Percentiles rank a stretch among this genome's conserved stretches.
phyloP scores from a whole-genome alignment of 2,329 filamentous ascomycete species.

The Fusarium bactridioides region DNA sequence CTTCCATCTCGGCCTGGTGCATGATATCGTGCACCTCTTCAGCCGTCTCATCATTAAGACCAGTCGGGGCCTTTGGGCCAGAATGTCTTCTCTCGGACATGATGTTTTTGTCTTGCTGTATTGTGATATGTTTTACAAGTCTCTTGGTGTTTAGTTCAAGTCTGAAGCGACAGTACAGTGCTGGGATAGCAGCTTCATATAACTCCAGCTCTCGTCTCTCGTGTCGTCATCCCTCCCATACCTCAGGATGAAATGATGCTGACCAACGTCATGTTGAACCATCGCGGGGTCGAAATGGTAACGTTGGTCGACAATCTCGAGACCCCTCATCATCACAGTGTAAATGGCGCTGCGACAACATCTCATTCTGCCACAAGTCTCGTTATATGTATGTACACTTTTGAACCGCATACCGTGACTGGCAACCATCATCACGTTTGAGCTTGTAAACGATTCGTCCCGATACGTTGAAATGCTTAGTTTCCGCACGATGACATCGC shows the following conservation, averaged over 20 bases:
- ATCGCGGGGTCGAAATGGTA: constrained; percentile 29
- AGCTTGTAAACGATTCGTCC: background rate
- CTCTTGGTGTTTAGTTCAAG: background rate
- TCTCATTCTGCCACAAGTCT: fast-evolving
- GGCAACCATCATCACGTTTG: background rate
- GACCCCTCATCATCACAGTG: constrained; percentile 39
- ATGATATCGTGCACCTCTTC: constrained; percentile 47
- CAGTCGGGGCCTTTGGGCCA: constrained; percentile 26
- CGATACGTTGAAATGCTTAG: background rate
- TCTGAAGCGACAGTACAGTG: background rate
- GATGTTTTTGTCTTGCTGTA: background rate
- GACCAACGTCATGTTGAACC: constrained; percentile 36
- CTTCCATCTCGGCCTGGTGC: constrained; percentile 46
- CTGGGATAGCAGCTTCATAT: constrained; percentile 27
- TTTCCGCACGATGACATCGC: constrained; percentile 9
- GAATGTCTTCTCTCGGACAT: constrained; percentile 28
- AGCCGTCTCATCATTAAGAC: constrained; percentile 44
- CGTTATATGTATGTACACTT: background rate
- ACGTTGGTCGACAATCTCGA: constrained; percentile 20
- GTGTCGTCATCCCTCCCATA: constrained; percentile 32
- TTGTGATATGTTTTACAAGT: background rate
- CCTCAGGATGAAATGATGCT: constrained; percentile 34
- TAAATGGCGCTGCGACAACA: constrained; percentile 17
- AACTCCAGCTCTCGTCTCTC: background rate
- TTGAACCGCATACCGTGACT: background rate